Evolutionary conservation across 83 land plant genomes (phyloP), one percentile per base, ranked within the genome.

Genomic region (Picea mariana): DNA sequence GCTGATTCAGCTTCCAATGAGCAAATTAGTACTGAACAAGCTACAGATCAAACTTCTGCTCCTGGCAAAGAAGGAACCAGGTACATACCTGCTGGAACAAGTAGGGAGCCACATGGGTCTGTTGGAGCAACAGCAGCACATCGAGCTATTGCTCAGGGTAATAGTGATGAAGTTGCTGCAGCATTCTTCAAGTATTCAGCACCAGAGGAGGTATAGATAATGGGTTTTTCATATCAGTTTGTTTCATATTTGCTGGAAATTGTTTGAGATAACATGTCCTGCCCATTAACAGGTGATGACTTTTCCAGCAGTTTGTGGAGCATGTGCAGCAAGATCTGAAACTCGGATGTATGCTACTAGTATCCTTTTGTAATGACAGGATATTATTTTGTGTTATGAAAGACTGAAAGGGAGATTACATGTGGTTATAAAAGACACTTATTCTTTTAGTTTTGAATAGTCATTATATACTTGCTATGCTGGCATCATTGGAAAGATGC

Each of bases 261-360:
- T 62, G 47, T 40, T 6, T 38, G 16, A 78, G 40, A 34, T 59
- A n/a, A 58, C 47, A 58, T 59, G 59, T 59, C 9, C 31, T 60
- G 44, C n/a, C 31, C 9, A 0, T 31, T 52, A 27, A 47, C 86
- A 98, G 99, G 99, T 98, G 60, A 93, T 93, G 94, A 90, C 90
- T 5, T 94, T 98, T 79, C 99, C 99, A 79, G 85, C 99, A 58
- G 92, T 96, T 27, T 98, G 99, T 87, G 99, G 99, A 81, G 93
- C 94, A 67, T 98, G 99, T 89, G 93, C 92, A 66, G 86, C 82
- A 11, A 82, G 67, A 16, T 94, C 96, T 81, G 99, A 91, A 73
- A 93, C 99, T 78, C 91, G 96, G 34, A 96, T 98, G 95, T 96
- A 82, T 86, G 88, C 91, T 2, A 96, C 99, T 27, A 90, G 97